Evolutionary conservation across 768 basidiomycete genomes (phyloP).

Genomic region (Boletales sp.): DNA sequence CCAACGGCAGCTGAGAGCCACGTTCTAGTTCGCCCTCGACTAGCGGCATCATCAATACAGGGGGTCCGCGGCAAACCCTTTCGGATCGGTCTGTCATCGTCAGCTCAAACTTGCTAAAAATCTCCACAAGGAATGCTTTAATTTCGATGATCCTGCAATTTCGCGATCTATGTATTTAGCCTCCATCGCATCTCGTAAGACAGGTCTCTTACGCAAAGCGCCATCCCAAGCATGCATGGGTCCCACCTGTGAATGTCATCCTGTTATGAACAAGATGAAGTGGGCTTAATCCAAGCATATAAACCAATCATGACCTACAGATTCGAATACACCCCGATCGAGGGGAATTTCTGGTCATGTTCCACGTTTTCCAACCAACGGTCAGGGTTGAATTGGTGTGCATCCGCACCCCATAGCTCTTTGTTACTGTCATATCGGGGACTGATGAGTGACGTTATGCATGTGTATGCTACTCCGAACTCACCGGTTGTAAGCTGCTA

Average conservation of each 20-base stretch:
- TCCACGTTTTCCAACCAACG: constrained; percentile 20
- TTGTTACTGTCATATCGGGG: constrained; percentile 12
- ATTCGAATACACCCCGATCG: constrained; percentile 26
- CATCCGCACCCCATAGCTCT: constrained; percentile 30
- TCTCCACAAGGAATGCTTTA: too few species aligned
- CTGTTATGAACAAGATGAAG: constrained; percentile 5
- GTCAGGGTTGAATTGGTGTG: constrained; percentile 28
- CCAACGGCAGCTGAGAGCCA: too few species aligned
- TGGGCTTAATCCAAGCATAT: not conserved
- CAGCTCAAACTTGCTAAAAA: too few species aligned
- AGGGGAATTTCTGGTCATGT: constrained; percentile 10
- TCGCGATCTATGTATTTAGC: not conserved
- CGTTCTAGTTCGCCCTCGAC: too few species aligned
- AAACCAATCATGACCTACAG: constrained; percentile 11
- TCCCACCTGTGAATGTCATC: constrained; percentile 27
- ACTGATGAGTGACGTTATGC: not conserved
- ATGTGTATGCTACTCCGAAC: not conserved
- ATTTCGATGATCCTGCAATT: constrained; percentile 33
- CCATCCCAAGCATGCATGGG: constrained; percentile 26
- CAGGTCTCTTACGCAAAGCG: constrained; percentile 25
- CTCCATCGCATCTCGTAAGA: not conserved
- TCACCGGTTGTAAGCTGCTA: constrained; percentile 24
- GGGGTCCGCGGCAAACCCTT: too few species aligned
- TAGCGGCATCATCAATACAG: too few species aligned
- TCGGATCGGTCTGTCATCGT: too few species aligned